Evolutionary conservation across 352 stramenopile genomes (phyloP).

Genomic region (Phytophthora hybrid): DNA sequence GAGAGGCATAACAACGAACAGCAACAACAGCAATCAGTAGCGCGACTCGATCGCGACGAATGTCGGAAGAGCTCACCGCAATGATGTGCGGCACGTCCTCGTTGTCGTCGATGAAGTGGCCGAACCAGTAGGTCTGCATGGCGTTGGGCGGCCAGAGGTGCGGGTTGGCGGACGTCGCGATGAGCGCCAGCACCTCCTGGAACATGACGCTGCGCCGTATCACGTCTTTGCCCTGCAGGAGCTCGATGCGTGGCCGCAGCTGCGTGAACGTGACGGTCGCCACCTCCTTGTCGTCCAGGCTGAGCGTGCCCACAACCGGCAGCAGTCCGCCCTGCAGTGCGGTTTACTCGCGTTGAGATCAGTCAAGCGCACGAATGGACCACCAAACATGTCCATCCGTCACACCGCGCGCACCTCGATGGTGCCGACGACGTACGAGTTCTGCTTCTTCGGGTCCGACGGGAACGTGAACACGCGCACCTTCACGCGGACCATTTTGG

Average conservation of each 20-base stretch:
- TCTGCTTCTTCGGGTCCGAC: constrained; percentile 70
- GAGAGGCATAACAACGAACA: not conserved
- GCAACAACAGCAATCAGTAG: not conserved
- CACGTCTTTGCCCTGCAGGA: constrained; percentile 70
- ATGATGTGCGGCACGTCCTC: constrained; percentile 55
- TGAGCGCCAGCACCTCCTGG: constrained; percentile 78
- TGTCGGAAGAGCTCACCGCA: constrained; percentile 33
- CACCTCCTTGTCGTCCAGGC: constrained; percentile 68
- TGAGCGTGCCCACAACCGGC: constrained; percentile 70
- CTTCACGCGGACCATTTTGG: constrained; percentile 55
- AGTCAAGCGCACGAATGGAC: not conserved
- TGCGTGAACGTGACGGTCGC: constrained; percentile 67
- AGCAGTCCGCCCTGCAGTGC: constrained; percentile 57
- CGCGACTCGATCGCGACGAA: not conserved
- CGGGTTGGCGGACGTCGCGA: constrained; percentile 64
- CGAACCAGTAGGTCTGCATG: constrained; percentile 84
- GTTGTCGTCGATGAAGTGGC: constrained; percentile 59
- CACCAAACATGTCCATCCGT: not conserved
- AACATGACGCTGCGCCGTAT: constrained; percentile 77
- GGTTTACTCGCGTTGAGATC: not conserved
- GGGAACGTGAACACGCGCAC: constrained; percentile 83
- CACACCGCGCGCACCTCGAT: constrained; percentile 46
- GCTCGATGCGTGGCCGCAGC: constrained; percentile 71
- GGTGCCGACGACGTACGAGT: constrained; percentile 82
- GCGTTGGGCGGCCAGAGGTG: constrained; percentile 69